Base-by-base conservation (phyloP, 306 rosid genomes). In the Glycine latifolia region DNA sequence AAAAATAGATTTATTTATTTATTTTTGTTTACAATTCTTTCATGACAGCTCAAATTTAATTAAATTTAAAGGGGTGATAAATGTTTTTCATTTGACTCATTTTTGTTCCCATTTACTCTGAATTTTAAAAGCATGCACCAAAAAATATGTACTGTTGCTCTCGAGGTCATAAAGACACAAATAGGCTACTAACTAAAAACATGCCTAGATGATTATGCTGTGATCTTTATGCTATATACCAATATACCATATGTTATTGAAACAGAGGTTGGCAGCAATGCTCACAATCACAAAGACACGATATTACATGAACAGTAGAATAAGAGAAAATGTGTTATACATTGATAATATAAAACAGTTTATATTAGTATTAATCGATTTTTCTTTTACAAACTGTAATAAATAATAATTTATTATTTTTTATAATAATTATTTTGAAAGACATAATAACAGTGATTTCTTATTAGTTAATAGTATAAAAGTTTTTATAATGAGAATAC, bases 231-330 rank as follows among this genome's bases (percentile, higher is more conserved):
- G 39, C 52, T 14, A 37, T 48, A 52, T 39, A 35, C 59, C 71
- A 86, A 31, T 48, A 54, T 39, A 35, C 59, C 73, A 86, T 44
- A 26, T 26, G 31, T 26, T n/a, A n/a, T n/a, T 26, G 31, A 26
- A 26, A 26, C 31, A 26, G 31, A 73, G 50, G 79, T 43, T 39
- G 73, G 80, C 84, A 70, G 83, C 83, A 86, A 39, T 83, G 62
- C 56, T 63, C 67, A 33, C 10, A 74, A 46, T 26, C 35, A 54
- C 75, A 76, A 58, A 54, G 61, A 33, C 53, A 79, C 26, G 44
- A 26, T 26, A 26, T 26, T 26, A 26, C 31, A 26, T 35, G 33
- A 49, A 43, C 65, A 56, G 41, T 8, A 14, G 65, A 39, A 50
- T 8, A 52, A 52, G 15, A 52, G 11, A 52, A 52, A 4, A 12